Evolutionary conservation across 2,329 filamentous ascomycete genomes (phyloP).

Genomic region (Colletotrichum kahawae): DNA sequence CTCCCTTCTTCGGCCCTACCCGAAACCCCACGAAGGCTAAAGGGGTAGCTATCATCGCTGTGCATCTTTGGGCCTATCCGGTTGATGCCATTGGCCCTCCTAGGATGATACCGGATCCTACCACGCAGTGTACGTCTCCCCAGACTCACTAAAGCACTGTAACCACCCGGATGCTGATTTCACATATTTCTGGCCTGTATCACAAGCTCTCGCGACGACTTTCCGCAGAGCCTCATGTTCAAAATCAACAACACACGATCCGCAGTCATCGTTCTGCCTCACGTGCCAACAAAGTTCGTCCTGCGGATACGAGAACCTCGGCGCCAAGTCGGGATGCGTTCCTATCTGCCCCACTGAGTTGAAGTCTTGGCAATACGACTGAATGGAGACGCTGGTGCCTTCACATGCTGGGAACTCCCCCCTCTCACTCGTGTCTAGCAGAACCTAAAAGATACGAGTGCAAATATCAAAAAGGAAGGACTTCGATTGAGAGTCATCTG

Average conservation of each 20-base stretch:
- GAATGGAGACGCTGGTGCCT: neutral
- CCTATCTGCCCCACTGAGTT: neutral
- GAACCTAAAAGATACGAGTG: neutral
- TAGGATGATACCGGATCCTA: neutral
- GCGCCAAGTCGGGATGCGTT: neutral
- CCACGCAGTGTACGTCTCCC: neutral
- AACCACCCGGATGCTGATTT: neutral
- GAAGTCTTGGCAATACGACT: neutral
- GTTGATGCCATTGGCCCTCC: neutral
- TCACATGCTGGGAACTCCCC: neutral
- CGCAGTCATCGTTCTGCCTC: neutral
- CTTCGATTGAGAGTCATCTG: fast-evolving
- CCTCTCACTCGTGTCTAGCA: neutral
- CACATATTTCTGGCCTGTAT: neutral
- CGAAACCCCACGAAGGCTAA: neutral
- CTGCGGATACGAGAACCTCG: neutral
- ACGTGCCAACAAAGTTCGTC: neutral
- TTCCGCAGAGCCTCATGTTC: neutral
- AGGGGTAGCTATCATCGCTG: neutral
- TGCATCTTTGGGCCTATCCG: neutral
- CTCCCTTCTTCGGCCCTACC: no score
- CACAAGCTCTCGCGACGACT: neutral
- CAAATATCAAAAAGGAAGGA: neutral
- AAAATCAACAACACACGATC: neutral
- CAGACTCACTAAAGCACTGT: neutral